Evolutionary conservation across 345 rosid genomes (phyloP).

Genomic region (Ceriops tagal): DNA sequence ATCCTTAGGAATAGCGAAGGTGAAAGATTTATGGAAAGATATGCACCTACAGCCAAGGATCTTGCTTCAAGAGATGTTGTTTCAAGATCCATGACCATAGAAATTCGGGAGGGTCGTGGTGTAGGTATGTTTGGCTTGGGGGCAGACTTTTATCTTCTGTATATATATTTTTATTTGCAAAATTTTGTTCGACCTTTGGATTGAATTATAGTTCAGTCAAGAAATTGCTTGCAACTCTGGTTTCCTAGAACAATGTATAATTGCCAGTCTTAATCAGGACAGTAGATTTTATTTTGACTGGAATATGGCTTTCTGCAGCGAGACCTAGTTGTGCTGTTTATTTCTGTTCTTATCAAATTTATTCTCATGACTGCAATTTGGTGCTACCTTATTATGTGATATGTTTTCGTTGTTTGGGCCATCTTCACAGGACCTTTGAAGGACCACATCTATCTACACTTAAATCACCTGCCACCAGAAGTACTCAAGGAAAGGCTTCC

Average conservation of each 20-base stretch:
- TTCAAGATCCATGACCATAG: conserved; percentile 99
- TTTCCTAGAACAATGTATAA: too few species aligned
- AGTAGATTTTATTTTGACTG: background rate
- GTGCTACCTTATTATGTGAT: background rate
- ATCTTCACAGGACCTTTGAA: conserved; percentile 69
- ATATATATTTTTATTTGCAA: background rate
- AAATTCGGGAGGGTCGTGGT: conserved; percentile 99
- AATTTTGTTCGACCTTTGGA: background rate
- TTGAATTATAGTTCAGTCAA: background rate
- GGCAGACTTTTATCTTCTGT: background rate
- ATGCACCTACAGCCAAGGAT: conserved; percentile 99
- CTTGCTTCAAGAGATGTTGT: conserved; percentile 99
- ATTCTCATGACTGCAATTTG: background rate
- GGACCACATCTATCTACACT: conserved; percentile 94
- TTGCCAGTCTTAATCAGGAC: too few species aligned
- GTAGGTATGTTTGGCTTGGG: conserved; percentile 60
- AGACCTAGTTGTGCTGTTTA: background rate
- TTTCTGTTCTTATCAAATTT: background rate
- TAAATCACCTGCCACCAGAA: conserved; percentile 97
- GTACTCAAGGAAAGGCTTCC: conserved; percentile 99
- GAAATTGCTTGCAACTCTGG: too few species aligned
- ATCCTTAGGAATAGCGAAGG: conserved; percentile 97
- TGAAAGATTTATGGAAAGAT: conserved; percentile 97
- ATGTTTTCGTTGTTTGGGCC: background rate
- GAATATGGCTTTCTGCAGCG: background rate